These are phyloP conservation scores for Leccinum broughii DNA, from an alignment of 768 basidiomycete genomes.

Conservation along the genomic window DNA sequence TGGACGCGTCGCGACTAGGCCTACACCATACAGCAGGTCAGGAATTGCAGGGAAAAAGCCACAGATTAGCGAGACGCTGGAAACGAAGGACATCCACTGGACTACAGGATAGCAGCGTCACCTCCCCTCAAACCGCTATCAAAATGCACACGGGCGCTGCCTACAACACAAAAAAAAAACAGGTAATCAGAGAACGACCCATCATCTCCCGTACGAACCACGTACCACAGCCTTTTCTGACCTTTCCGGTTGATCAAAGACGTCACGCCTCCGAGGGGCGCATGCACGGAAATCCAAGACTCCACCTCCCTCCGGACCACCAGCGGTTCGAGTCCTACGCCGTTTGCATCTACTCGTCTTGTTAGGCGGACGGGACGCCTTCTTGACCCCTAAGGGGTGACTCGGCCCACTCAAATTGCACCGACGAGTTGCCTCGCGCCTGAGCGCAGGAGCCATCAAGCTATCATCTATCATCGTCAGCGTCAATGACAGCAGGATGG, in stretches of 20 bases:
- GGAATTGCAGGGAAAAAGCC: neutral
- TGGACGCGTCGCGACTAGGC: neutral
- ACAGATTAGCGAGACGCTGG: too few species aligned
- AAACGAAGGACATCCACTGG: neutral
- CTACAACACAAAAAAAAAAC: neutral
- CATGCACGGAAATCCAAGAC: neutral
- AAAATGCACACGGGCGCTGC: neutral
- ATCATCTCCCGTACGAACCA: neutral
- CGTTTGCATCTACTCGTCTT: neutral
- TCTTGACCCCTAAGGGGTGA: neutral
- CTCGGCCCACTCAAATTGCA: neutral
- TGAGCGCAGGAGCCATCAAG: neutral
- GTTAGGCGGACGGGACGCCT: neutral
- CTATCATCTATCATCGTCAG: neutral
- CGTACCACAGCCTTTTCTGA: neutral
- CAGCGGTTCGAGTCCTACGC: neutral
- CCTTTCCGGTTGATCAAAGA: neutral
- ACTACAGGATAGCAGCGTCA: neutral
- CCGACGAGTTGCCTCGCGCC: neutral
- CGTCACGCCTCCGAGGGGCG: neutral
- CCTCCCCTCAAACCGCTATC: neutral
- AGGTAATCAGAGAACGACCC: neutral
- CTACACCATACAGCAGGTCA: neutral
- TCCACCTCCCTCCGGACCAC: neutral
- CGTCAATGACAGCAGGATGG: neutral